phyloP scores from a whole-genome alignment of 805 yeast genomes.

The Lipomyces chichibuensis region DNA sequence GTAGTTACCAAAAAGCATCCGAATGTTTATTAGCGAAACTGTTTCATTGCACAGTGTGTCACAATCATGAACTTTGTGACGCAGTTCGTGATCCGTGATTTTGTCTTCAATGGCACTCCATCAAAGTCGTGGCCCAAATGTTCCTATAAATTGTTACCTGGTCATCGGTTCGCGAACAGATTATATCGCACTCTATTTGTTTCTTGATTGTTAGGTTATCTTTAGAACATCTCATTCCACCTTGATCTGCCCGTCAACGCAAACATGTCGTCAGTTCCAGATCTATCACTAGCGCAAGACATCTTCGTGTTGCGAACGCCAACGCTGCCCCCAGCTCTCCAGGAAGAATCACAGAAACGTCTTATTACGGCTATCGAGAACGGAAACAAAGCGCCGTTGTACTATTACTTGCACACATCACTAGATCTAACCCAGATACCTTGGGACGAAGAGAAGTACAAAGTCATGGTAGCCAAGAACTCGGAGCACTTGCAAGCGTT shows the following conservation, averaged over 20 bases:
- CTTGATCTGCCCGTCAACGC: not conserved
- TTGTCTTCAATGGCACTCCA: too few species aligned
- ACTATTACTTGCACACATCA: conserved; percentile 63
- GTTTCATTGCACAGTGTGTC: not conserved
- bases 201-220: not conserved
- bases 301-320: conserved; percentile 64
- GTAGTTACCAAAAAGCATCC: not conserved
- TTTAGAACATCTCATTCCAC: not conserved
- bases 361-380: conserved; percentile 59
- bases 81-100: too few species aligned
- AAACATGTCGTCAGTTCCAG: conserved; percentile 59
- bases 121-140: too few species aligned
- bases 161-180: not conserved
- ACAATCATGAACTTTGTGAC: too few species aligned
- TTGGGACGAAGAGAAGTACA: conserved; percentile 66
- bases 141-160: not conserved
- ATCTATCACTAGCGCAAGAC: conserved; percentile 76
- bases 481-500: conserved; percentile 55
- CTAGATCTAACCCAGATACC: conserved; percentile 48
- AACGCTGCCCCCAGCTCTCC: conserved; percentile 45
- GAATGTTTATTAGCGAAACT: not conserved
- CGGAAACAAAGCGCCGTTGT: conserved; percentile 80
- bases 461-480: conserved; percentile 56
- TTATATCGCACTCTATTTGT: not conserved
- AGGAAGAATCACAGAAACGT: conserved; percentile 51